Evolutionary conservation across 1,139 yeast species (phyloP), one percentile per base, ranked within the genome.

Genomic region (Sugiyamaella xylanicola): DNA sequence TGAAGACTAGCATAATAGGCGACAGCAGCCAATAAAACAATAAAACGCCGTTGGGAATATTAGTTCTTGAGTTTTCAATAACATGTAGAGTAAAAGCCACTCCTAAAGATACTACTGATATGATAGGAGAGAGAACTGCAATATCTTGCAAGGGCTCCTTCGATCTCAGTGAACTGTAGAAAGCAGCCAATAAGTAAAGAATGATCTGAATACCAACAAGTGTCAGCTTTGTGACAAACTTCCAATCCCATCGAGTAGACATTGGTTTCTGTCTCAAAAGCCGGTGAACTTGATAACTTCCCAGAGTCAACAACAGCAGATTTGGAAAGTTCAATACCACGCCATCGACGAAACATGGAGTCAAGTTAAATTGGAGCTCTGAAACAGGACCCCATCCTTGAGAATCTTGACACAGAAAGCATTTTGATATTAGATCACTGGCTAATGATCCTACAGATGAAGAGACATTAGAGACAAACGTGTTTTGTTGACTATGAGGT

Each of bases 281-380:
- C 17, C 54, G 45, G 21, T 48, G 57, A 4, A 85, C 65, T 60
- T 81, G 84, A 56, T 68, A 67, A 0, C 69, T 16, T 0, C 95
- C 95, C 45, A 79, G 72, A 0, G 82, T 43, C 2, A 91, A 65
- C 72, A 87, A 75, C 40, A 83, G 72, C 9, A 79, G 19, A 2
- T 86, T 82, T 0, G 84, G 72, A 1, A 77, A 53, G 37, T 83
- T 80, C 59, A 82, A 74, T 7, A 89, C 68, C 0, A 79, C 74
- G 37, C 96, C 97, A 64, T 87, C 89, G 42, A 86, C 76, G 66
- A 92, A 85, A 66, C 98, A 92, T 1, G 93, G 87, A 0, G 97
- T 84, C 56, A 90, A 79, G 65, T 87, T 95, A 49, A 82, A 82
- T 63, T 82, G 82, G 5, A 57, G 56, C 5, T 43, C 77, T 53